Evolutionary conservation across 495 filamentous ascomycete genomes (phyloP).

Genomic region (Penicillium simplicissimum): DNA sequence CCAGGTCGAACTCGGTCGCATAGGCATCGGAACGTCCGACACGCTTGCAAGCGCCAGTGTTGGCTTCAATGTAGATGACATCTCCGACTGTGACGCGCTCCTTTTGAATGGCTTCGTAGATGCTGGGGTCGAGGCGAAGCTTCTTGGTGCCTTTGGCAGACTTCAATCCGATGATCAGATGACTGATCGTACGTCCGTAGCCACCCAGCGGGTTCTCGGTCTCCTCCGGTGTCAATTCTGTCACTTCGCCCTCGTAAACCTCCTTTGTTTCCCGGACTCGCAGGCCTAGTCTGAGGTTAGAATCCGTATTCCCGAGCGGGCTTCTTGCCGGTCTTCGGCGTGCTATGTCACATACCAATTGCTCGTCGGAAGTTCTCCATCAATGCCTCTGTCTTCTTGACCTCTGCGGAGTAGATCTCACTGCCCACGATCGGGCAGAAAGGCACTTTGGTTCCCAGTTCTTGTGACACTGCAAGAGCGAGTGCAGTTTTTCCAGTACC

Average conservation of each 20-base stretch:
- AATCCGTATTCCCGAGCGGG: neutral
- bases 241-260: slow-evolving; percentile 97
- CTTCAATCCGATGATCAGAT: slow-evolving; percentile 85
- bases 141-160: slow-evolving; percentile 95
- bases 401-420: slow-evolving; percentile 94
- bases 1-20: slow-evolving; percentile 95
- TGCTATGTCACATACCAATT: slow-evolving; percentile 61
- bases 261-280: slow-evolving; percentile 97
- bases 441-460: slow-evolving; percentile 94
- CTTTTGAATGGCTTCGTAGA: slow-evolving; percentile 99
- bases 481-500: slow-evolving; percentile 97
- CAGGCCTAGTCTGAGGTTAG: slow-evolving; percentile 53
- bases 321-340: neutral
- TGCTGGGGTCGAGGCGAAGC: slow-evolving; percentile 90
- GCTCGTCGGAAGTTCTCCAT: slow-evolving; percentile 98
- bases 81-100: slow-evolving; percentile 94
- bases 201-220: slow-evolving; percentile 96
- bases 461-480: slow-evolving; percentile 89
- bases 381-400: slow-evolving; percentile 97
- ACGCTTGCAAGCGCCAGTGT: slow-evolving; percentile 94
- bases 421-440: slow-evolving; percentile 97
- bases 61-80: slow-evolving; percentile 98
- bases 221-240: slow-evolving; percentile 91
- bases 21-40: slow-evolving; percentile 95
- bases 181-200: slow-evolving; percentile 92